Percentiles rank a stretch among this genome's conserved stretches.
Conservation (phyloP, 1,284 basidiomycete species). For the Sanguinoderma infundibulare region DNA sequence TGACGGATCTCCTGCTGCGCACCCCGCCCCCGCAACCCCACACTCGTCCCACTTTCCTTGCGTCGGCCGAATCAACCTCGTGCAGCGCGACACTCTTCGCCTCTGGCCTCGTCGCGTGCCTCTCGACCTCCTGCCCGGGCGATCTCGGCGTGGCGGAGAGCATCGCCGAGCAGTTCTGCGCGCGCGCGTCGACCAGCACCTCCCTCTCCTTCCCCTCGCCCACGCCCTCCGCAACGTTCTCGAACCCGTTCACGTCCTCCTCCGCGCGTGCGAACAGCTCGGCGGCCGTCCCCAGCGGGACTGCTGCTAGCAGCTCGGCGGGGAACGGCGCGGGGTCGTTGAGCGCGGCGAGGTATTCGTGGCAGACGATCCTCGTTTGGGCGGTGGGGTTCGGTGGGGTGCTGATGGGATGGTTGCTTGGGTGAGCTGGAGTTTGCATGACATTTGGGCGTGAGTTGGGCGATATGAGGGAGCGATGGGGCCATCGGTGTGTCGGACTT, state of each 20-base stretch:
- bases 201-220: slow-evolving; percentile 34
- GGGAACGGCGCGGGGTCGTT: background rate
- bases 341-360: background rate
- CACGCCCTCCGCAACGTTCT: slow-evolving; percentile 18
- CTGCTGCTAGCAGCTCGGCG: background rate
- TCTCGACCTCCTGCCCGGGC: slow-evolving; percentile 27
- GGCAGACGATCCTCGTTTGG: background rate
- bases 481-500: background rate
- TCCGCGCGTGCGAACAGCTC: slow-evolving; percentile 6
- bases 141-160: slow-evolving; percentile 32
- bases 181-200: slow-evolving; percentile 32
- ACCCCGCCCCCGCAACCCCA: background rate
- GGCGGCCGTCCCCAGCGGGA: background rate
- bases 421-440: background rate
- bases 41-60: background rate
- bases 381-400: background rate
- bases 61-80: background rate
- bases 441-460: background rate
- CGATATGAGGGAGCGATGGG: background rate
- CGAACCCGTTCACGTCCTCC: slow-evolving; percentile 25
- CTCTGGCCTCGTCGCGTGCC: slow-evolving; percentile 28
- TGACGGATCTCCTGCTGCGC: background rate
- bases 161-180: slow-evolving; percentile 37
- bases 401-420: slow-evolving; percentile 1
- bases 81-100: slow-evolving; percentile 24